phyloP scores from a whole-genome alignment of 139 green algal species.

The Micractinium sp. region DNA sequence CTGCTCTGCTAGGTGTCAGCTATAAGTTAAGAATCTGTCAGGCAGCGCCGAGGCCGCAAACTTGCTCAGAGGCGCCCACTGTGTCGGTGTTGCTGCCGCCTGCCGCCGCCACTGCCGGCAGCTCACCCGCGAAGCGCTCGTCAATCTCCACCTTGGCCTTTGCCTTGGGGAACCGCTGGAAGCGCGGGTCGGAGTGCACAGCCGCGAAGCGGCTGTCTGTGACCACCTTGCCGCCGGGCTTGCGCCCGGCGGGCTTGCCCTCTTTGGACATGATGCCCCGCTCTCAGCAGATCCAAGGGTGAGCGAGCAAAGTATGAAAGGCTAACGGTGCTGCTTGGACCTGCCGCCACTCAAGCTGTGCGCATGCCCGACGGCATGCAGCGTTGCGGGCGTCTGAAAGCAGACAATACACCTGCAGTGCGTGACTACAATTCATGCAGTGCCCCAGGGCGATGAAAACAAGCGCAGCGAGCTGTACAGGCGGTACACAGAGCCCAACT shows the following conservation, averaged over 20 bases:
- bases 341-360: too few relatives aligned
- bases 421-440: not conserved
- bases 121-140: slow-evolving; percentile 79
- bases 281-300: too few relatives aligned
- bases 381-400: not conserved
- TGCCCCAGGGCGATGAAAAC: not conserved
- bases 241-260: slow-evolving; percentile 3
- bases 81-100: not conserved
- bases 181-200: slow-evolving; percentile 88
- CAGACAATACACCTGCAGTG: too few relatives aligned
- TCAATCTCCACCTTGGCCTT: slow-evolving; percentile 87
- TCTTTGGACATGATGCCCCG: slow-evolving; percentile 26
- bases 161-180: slow-evolving; percentile 77
- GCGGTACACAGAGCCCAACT: too few relatives aligned
- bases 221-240: slow-evolving; percentile 22
- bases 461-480: too few relatives aligned
- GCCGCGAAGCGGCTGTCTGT: slow-evolving; percentile 79
- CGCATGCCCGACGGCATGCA: not conserved
- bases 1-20: not conserved
- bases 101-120: not conserved
- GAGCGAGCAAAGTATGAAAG: not conserved
- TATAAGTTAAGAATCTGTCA: not conserved
- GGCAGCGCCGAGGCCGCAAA: not conserved
- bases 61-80: not conserved
- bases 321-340: not conserved